These are phyloP conservation scores for Xylaria hypoxylon DNA, from an alignment of 2,329 filamentous ascomycete genomes.

Conservation along the genomic window DNA sequence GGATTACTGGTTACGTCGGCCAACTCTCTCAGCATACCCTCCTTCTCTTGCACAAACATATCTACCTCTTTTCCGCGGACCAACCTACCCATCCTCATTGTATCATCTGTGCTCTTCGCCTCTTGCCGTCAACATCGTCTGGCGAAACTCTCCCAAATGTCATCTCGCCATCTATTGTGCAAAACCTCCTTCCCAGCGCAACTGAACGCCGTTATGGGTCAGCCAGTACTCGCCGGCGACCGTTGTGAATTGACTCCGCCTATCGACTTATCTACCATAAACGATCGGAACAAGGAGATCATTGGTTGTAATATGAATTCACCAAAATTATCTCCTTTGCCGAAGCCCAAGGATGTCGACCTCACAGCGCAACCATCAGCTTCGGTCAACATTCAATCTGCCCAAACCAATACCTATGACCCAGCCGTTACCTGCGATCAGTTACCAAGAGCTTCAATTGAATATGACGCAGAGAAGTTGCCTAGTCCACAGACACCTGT, in stretches of 20 bases:
- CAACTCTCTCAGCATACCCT: slow-evolving; percentile 2
- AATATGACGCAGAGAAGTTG: background rate
- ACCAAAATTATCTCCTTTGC: background rate
- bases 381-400: background rate
- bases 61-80: background rate
- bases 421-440: background rate
- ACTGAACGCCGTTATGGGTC: background rate
- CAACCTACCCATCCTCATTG: background rate
- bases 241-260: background rate
- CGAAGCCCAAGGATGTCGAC: background rate
- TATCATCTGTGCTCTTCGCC: background rate
- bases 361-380: background rate
- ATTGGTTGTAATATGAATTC: background rate
- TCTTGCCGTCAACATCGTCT: background rate
- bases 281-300: background rate
- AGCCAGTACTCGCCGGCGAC: background rate
- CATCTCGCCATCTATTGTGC: background rate
- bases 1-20: slow-evolving; percentile 8
- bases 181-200: slow-evolving; percentile 2
- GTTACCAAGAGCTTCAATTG: background rate
- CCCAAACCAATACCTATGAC: background rate
- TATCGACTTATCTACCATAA: background rate
- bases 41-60: slow-evolving; percentile 13
- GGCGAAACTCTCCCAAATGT: background rate
- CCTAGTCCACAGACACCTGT: background rate